Percentiles rank a stretch among this genome's conserved stretches.
Evolutionary conservation across 805 yeast species (phyloP).

Genomic region (Barnettozyma wickerhamii): DNA sequence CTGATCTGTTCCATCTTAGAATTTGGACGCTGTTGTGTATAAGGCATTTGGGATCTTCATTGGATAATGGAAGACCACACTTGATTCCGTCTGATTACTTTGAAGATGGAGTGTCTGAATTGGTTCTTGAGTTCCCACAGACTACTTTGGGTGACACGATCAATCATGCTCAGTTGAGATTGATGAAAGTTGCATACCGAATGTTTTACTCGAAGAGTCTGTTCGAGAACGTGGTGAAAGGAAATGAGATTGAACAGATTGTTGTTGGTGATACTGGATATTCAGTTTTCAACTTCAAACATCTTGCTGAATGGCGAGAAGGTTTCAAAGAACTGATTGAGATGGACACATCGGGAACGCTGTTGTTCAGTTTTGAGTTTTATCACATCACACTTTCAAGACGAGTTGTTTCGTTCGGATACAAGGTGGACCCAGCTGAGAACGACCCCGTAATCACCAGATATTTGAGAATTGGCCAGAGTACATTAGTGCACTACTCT

Average conservation of each 20-base stretch:
- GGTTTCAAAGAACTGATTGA: constrained; percentile 42
- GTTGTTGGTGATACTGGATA: not conserved
- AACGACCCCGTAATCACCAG: constrained; percentile 11
- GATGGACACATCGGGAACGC: constrained; percentile 45
- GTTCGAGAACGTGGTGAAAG: constrained; percentile 18
- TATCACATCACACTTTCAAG: constrained; percentile 39
- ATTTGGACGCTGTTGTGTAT: constrained; percentile 50
- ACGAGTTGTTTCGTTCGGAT: constrained; percentile 33
- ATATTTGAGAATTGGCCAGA: constrained; percentile 28
- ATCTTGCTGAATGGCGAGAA: constrained; percentile 37
- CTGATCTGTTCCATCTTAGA: constrained; percentile 49
- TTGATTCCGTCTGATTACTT: constrained; percentile 35
- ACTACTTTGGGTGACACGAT: constrained; percentile 52
- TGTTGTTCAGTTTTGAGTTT: constrained; percentile 45
- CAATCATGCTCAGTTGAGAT: constrained; percentile 45
- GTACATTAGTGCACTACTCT: constrained; percentile 42
- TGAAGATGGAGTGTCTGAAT: constrained; percentile 33
- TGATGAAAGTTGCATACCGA: constrained; percentile 27
- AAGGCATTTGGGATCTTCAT: constrained; percentile 46
- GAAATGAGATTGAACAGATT: constrained; percentile 15
- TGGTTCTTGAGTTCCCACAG: constrained; percentile 44
- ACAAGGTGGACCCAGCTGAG: constrained; percentile 16
- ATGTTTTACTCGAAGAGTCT: constrained; percentile 24
- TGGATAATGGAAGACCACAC: constrained; percentile 46
- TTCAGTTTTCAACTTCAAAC: constrained; percentile 16